Evolutionary conservation across 805 yeast species (phyloP).

Genomic region (Sungouiozyma ichnusensis): DNA sequence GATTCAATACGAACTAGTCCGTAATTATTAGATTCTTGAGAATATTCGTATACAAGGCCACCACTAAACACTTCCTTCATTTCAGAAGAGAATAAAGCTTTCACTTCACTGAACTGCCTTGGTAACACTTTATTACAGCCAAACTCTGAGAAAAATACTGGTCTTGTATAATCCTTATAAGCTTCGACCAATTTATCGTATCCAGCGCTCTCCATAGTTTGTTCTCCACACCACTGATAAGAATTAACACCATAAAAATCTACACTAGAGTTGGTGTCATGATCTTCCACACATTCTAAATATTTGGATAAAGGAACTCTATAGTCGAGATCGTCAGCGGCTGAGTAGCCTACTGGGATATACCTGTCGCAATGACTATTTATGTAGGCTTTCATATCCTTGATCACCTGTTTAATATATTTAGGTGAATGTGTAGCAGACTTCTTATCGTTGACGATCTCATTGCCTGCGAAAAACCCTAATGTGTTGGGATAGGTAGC

Average conservation of each 20-base stretch:
- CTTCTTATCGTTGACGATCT: conserved; percentile 67
- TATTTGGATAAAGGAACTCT: conserved; percentile 70
- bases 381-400: conserved; percentile 74
- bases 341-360: conserved; percentile 91
- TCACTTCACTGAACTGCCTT: conserved; percentile 66
- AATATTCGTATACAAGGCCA: conserved; percentile 72
- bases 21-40: conserved; percentile 70
- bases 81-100: conserved; percentile 52
- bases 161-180: conserved; percentile 56
- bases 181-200: conserved; percentile 59
- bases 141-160: conserved; percentile 82
- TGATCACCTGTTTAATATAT: conserved; percentile 64
- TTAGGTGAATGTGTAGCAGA: conserved; percentile 63
- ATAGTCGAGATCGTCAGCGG: conserved; percentile 82
- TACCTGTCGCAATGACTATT: conserved; percentile 44
- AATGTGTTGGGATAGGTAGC: conserved; percentile 78
- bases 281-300: conserved; percentile 59
- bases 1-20: conserved; percentile 53
- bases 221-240: conserved; percentile 94
- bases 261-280: conserved; percentile 39
- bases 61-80: conserved; percentile 79
- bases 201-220: conserved; percentile 73
- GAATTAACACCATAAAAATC: conserved; percentile 94
- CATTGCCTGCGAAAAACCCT: conserved; percentile 89
- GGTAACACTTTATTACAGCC: conserved; percentile 84